These are phyloP conservation scores for Epicoccum sorghinum DNA, from an alignment of 2,329 filamentous ascomycete species.

Conservation along the genomic window DNA sequence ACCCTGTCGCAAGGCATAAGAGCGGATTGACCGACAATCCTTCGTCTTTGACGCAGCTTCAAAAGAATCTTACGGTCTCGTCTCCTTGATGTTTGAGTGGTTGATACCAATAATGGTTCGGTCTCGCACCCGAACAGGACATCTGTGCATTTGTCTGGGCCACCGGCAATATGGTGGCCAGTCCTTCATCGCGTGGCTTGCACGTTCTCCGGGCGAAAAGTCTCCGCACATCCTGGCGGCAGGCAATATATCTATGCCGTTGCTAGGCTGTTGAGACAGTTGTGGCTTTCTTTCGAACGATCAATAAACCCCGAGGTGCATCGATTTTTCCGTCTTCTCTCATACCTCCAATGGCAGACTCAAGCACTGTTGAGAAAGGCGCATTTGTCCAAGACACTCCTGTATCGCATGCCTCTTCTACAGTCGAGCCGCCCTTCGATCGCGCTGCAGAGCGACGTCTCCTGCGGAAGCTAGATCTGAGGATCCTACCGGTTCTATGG, in stretches of 20 bases:
- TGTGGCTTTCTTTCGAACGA: too few relatives aligned
- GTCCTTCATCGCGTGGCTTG: neutral
- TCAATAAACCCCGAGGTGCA: too few relatives aligned
- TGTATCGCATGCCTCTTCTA: constrained; percentile 15
- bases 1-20: neutral
- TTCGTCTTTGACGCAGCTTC: neutral
- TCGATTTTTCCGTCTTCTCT: neutral
- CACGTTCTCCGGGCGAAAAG: neutral
- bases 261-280: too few relatives aligned
- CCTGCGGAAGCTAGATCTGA: constrained; percentile 39
- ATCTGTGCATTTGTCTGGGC: neutral
- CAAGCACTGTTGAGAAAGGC: constrained; percentile 19
- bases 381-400: constrained; percentile 5
- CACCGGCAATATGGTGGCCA: neutral
- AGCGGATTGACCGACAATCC: neutral
- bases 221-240: neutral
- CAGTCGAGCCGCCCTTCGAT: constrained; percentile 24
- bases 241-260: too few relatives aligned
- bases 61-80: neutral
- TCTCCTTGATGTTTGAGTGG: neutral
- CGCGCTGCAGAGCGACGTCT: constrained; percentile 33
- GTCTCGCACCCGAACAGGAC: neutral
- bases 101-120: too few relatives aligned
- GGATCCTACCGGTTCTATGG: constrained; percentile 40
- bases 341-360: constrained; percentile 1